A percentile compares a stretch with the other conserved stretches of the same genome.
Evolutionary conservation across 2,329 filamentous ascomycete genomes (phyloP).

Genomic region (Didymella exigua): DNA sequence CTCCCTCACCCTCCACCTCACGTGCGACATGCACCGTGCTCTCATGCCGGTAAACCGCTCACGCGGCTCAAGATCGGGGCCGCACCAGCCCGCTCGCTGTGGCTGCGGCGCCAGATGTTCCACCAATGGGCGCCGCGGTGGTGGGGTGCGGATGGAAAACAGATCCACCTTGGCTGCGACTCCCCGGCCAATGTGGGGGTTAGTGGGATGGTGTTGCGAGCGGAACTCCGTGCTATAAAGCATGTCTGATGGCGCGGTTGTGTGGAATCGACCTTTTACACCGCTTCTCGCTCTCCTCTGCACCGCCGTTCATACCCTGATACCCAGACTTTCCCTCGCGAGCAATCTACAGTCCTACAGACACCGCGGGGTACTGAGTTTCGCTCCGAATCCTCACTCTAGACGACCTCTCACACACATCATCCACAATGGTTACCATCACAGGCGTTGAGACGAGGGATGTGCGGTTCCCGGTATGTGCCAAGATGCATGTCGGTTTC

Average conservation of each 20-base stretch:
- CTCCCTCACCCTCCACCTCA: not conserved
- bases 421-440: slow-evolving; percentile 53
- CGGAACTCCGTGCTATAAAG: not conserved
- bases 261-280: not conserved
- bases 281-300: not conserved
- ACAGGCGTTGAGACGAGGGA: slow-evolving; percentile 54
- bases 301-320: not conserved
- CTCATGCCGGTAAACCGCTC: slow-evolving; percentile 13
- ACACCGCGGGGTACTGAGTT: not conserved
- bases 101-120: slow-evolving; percentile 22
- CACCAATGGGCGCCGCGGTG: slow-evolving; percentile 21
- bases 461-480: slow-evolving; percentile 56
- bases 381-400: slow-evolving; percentile 3
- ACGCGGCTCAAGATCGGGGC: slow-evolving; percentile 13
- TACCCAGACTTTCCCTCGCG: not conserved
- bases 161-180: slow-evolving; percentile 1
- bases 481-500: not conserved
- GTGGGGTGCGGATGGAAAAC: slow-evolving; percentile 7
- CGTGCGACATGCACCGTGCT: not conserved
- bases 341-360: not conserved
- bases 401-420: not conserved
- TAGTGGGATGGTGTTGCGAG: not conserved
- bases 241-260: not conserved
- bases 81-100: slow-evolving; percentile 4
- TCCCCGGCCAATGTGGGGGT: slow-evolving; percentile 3